Conservation (phyloP, 2,329 filamentous ascomycete species). For the Penicillium sp. region DNA sequence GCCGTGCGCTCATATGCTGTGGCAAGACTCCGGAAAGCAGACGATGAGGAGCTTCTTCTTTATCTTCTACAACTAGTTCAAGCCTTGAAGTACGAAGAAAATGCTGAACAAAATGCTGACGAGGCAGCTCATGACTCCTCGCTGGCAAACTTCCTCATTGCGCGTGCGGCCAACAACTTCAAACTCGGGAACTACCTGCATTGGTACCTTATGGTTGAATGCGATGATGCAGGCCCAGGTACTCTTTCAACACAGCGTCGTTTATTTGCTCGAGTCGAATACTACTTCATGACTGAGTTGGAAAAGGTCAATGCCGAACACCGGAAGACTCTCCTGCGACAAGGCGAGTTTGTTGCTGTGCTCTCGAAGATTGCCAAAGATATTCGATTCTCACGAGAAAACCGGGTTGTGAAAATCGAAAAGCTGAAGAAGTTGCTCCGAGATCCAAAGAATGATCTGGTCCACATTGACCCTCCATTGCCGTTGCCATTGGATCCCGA, state of each 20-base stretch:
- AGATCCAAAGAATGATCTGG: constrained; percentile 88
- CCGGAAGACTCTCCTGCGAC: constrained; percentile 76
- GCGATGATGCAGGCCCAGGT: constrained; percentile 78
- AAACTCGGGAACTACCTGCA: constrained; percentile 92
- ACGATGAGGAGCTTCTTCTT: constrained; percentile 86
- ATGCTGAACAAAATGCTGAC: constrained; percentile 64
- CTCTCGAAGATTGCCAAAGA: constrained; percentile 88
- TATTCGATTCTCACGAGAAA: constrained; percentile 78
- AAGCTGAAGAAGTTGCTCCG: constrained; percentile 80
- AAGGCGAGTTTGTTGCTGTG: constrained; percentile 87
- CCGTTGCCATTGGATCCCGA: constrained; percentile 87
- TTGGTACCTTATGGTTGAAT: constrained; percentile 99
- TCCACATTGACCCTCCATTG: constrained; percentile 80
- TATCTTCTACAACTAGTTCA: constrained; percentile 95
- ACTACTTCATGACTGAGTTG: constrained; percentile 91
- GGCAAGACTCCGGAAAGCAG: constrained; percentile 85
- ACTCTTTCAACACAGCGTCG: constrained; percentile 76
- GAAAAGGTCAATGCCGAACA: constrained; percentile 74
- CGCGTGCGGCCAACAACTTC: constrained; percentile 84
- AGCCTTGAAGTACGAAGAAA: constrained; percentile 90
- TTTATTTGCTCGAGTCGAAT: constrained; percentile 90
- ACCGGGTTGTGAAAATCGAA: constrained; percentile 79
- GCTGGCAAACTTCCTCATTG: constrained; percentile 84
- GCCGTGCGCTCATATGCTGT: constrained; percentile 92
- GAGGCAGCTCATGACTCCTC: constrained; percentile 76